Percentiles rank a stretch among this genome's conserved stretches.
Evolutionary conservation across 2,329 filamentous ascomycete genomes (phyloP).

Genomic region (Aciculosporium take): DNA sequence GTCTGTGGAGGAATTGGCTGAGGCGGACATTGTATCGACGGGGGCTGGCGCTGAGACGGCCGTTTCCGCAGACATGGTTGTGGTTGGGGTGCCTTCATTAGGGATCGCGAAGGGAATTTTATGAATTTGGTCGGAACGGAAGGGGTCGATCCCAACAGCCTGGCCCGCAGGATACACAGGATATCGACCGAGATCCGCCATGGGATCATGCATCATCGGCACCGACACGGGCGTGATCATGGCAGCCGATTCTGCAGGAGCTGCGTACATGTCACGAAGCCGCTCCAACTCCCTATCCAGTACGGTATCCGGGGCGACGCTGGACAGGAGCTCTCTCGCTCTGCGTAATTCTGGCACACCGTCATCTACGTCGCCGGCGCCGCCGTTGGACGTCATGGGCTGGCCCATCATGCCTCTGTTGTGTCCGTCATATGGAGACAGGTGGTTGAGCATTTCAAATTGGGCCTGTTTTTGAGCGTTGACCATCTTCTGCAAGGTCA

Average conservation of each 20-base stretch:
- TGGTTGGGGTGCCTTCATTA: conserved; percentile 33
- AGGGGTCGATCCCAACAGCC: conserved; percentile 84
- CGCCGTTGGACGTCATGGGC: conserved; percentile 20
- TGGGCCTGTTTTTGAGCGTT: conserved; percentile 43
- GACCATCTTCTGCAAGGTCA: conserved; percentile 46
- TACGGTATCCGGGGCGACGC: conserved; percentile 35
- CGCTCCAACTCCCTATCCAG: conserved; percentile 42
- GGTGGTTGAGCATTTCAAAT: conserved; percentile 41
- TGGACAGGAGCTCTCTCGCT: conserved; percentile 41
- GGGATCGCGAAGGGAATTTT: conserved; percentile 77
- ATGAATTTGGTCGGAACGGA: conserved; percentile 85
- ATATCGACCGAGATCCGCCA: conserved; percentile 40
- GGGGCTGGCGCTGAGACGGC: conserved; percentile 8
- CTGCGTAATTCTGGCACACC: conserved; percentile 38
- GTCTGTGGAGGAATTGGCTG: conserved; percentile 14
- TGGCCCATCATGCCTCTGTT: conserved; percentile 22
- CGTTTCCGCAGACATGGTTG: conserved; percentile 25
- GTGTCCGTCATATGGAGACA: conserved; percentile 32
- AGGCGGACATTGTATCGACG: conserved; percentile 8
- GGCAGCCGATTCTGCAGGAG: conserved; percentile 37
- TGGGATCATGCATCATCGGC: conserved; percentile 36
- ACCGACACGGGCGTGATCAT: conserved; percentile 27
- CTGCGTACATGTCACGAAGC: conserved; percentile 38
- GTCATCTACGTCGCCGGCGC: conserved; percentile 32
- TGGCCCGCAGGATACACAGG: conserved; percentile 86